Evolutionary conservation across 1,284 basidiomycete species (phyloP).

Genomic region (Moesziomyces sp.): DNA sequence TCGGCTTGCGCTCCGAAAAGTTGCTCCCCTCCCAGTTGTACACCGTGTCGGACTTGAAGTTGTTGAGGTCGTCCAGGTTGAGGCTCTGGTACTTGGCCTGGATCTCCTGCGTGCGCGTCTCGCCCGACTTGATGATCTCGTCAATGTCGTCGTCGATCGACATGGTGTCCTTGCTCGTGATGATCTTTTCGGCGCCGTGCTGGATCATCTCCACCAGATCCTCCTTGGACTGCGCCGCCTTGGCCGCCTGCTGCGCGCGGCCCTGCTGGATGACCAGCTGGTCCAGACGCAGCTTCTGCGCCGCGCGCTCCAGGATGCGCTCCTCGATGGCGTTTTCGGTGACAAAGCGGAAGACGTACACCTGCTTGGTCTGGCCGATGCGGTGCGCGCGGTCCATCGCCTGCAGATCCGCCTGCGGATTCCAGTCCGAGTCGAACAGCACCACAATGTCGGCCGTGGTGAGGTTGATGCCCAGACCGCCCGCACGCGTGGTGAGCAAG

Average conservation of each 20-base stretch:
- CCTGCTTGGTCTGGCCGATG: conserved; percentile 98
- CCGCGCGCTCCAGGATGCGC: conserved; percentile 93
- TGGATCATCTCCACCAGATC: conserved; percentile 98
- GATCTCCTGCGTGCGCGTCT: conserved; percentile 87
- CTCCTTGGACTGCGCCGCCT: conserved; percentile 89
- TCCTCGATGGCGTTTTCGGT: conserved; percentile 97
- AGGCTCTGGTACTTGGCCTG: conserved; percentile 92
- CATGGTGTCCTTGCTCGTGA: conserved; percentile 75
- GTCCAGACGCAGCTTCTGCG: conserved; percentile 93
- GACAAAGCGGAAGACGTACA: conserved; percentile 97
- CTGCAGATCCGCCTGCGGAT: conserved; percentile 97
- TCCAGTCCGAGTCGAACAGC: conserved; percentile 99
- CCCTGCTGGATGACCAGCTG: conserved; percentile 99
- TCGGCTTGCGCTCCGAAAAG: conserved; percentile 77
- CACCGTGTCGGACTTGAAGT: conserved; percentile 89
- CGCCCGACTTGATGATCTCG: conserved; percentile 81
- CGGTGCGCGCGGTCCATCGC: conserved; percentile 99
- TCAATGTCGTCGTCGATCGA: conserved; percentile 93
- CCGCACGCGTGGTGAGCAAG: conserved; percentile 96
- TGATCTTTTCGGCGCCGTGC: conserved; percentile 96
- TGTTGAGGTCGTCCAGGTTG: conserved; percentile 93
- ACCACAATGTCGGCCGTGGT: conserved; percentile 95
- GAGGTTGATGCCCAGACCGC: conserved; percentile 96
- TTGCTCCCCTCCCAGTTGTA: conserved; percentile 95
- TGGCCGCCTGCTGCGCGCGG: conserved; percentile 73